Conservation (phyloP, 1,139 yeast genomes). For the Zygotorulaspora mrakii region DNA sequence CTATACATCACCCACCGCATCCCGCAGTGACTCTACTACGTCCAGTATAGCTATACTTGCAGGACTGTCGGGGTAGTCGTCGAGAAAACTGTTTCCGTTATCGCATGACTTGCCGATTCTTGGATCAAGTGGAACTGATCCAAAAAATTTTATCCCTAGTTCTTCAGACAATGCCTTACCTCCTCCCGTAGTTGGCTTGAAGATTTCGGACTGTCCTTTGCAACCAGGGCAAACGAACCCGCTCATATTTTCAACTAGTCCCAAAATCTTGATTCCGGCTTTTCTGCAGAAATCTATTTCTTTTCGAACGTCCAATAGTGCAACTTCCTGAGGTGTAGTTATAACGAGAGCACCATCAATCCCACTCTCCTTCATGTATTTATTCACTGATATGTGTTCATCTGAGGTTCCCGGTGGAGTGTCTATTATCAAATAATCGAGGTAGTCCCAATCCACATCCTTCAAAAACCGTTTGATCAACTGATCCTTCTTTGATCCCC, state of each 20-base stretch:
- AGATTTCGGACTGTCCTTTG: conserved; percentile 83
- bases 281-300: conserved; percentile 93
- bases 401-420: conserved; percentile 99
- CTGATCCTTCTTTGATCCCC: conserved; percentile 93
- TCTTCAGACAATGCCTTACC: conserved; percentile 83
- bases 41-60: conserved; percentile 83
- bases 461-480: conserved; percentile 88
- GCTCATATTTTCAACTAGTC: conserved; percentile 95
- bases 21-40: conserved; percentile 59
- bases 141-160: conserved; percentile 69
- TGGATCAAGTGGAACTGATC: conserved; percentile 94
- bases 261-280: conserved; percentile 80
- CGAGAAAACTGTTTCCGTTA: conserved; percentile 80
- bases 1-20: conserved; percentile 35
- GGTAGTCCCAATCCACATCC: conserved; percentile 85
- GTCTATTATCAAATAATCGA: conserved; percentile 87
- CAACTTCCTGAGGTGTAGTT: conserved; percentile 98
- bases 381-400: conserved; percentile 87
- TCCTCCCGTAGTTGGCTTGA: conserved; percentile 96
- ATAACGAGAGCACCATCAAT: conserved; percentile 94
- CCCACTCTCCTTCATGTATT: conserved; percentile 83
- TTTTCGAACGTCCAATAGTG: conserved; percentile 88
- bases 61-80: conserved; percentile 84
- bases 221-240: conserved; percentile 98
- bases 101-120: conserved; percentile 89